A percentile compares a stretch with the other conserved stretches of the same genome.
phyloP scores from a whole-genome alignment of 768 basidiomycete genomes.

The Suillus hirtellus region DNA sequence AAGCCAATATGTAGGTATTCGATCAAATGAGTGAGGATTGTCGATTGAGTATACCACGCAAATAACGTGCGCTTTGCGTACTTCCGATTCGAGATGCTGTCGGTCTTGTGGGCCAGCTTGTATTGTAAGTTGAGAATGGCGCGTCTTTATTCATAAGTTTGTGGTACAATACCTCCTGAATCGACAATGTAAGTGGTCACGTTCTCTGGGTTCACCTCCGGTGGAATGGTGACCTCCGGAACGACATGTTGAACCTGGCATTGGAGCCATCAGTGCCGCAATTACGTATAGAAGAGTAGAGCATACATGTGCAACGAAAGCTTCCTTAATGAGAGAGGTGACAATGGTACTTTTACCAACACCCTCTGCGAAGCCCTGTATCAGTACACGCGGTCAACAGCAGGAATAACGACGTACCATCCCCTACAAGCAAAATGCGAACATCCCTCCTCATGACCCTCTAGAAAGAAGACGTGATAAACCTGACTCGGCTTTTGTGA shows the following conservation, averaged over 20 bases:
- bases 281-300: not conserved
- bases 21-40: conserved; percentile 94
- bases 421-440: conserved; percentile 90
- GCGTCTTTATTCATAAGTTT: not conserved
- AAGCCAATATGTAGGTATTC: conserved; percentile 97
- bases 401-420: conserved; percentile 57
- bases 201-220: conserved; percentile 95
- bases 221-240: conserved; percentile 97
- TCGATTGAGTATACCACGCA: conserved; percentile 97
- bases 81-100: conserved; percentile 88
- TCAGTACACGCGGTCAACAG: conserved; percentile 12
- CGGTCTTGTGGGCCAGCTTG: conserved; percentile 85
- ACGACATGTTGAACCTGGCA: conserved; percentile 89
- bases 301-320: conserved; percentile 84
- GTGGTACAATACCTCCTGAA: conserved; percentile 76
- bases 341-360: conserved; percentile 98
- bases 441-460: conserved; percentile 85
- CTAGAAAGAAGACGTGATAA: not conserved
- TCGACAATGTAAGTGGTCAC: conserved; percentile 98
- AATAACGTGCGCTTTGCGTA: conserved; percentile 96
- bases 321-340: conserved; percentile 95
- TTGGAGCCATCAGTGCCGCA: conserved; percentile 10
- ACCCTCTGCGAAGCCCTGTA: conserved; percentile 59
- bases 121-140: conserved; percentile 14
- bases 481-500: not conserved